Base-by-base conservation (phyloP, 2,329 filamentous ascomycete species). In the Scedosporium aurantiacum region DNA sequence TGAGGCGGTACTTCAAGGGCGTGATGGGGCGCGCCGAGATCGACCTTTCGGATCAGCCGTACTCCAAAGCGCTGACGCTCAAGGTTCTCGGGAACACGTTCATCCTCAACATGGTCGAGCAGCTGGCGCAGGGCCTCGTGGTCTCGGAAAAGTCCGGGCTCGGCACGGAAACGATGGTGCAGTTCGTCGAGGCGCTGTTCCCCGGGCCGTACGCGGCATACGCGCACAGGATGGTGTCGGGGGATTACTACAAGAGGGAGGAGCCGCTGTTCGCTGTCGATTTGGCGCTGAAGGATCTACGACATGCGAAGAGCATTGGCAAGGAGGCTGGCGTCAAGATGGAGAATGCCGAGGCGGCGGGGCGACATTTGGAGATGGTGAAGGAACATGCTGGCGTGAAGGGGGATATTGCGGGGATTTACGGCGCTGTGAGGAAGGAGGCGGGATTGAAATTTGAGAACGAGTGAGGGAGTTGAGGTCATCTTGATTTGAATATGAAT, bases 21-120 rank as follows among this genome's bases (percentile, higher is more conserved):
- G 89, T 94, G 16, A 89, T 87, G 68, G 82, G 86, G 2, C 81
- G 83, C 40, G 81, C 79, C 1, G 82, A 85, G 65, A 85, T 95
- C 63, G 84, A 93, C 70, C 86, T 91, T 72, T 79, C 80, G 54
- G 84, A 82, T 65, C 82, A 90, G 72, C 81, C 87, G 1, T 85
- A 86, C 57, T 83, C 87, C 60, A 83, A 84, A 60, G 86, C 91
- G 4, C 82, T 85, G 1, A 81, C 84, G 55, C 78, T 96, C 57
- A 94, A 96, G 74, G 78, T 96, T 21, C 81, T 96, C 8, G 91
- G 92, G 62, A 96, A 96, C 73, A 90, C 88, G 0, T 92, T 96
- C 71, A 81, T 96, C 67, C 71, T 95, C 47, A 89, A 89, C 75
- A 92, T 92, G 82, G 82, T 92, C 25, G 87, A 91, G 69, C 82